phyloP scores from a whole-genome alignment of 805 yeast species.

The Saturnispora zaruensis region DNA sequence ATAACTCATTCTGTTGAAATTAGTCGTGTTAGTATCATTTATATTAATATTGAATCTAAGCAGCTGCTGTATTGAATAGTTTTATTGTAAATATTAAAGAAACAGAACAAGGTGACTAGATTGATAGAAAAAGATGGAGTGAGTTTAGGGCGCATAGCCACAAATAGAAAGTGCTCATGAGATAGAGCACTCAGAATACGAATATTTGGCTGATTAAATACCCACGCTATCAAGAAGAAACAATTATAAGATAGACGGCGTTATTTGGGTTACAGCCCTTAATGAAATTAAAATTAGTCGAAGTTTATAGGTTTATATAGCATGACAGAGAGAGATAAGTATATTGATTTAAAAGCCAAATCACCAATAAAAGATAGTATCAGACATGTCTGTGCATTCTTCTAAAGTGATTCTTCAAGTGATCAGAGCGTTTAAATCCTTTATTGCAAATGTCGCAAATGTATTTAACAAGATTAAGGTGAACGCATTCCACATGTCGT shows the following conservation, averaged over 20 bases:
- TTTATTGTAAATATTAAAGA: background rate
- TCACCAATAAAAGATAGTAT: background rate
- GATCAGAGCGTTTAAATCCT: conserved; percentile 59
- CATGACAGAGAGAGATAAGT: background rate
- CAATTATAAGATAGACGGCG: too few species aligned
- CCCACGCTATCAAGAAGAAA: too few species aligned
- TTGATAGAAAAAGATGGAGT: background rate
- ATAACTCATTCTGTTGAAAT: conserved; percentile 3
- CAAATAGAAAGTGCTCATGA: background rate
- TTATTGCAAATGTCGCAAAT: conserved; percentile 50
- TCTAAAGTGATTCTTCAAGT: conserved; percentile 55
- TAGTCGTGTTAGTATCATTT: background rate
- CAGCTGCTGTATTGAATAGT: background rate
- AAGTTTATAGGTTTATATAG: background rate
- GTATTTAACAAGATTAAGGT: conserved; percentile 43
- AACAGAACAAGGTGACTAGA: background rate
- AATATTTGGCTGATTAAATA: too few species aligned
- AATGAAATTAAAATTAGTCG: background rate
- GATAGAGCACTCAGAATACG: too few species aligned
- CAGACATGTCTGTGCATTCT: conserved; percentile 23
- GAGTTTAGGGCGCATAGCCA: background rate
- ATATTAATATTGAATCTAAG: too few species aligned
- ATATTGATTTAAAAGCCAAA: background rate
- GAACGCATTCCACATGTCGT: conserved; percentile 60
- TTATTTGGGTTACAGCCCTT: too few species aligned